Conservation (phyloP, 2,329 filamentous ascomycete species). For the Pseudogymnoascus sp. region DNA sequence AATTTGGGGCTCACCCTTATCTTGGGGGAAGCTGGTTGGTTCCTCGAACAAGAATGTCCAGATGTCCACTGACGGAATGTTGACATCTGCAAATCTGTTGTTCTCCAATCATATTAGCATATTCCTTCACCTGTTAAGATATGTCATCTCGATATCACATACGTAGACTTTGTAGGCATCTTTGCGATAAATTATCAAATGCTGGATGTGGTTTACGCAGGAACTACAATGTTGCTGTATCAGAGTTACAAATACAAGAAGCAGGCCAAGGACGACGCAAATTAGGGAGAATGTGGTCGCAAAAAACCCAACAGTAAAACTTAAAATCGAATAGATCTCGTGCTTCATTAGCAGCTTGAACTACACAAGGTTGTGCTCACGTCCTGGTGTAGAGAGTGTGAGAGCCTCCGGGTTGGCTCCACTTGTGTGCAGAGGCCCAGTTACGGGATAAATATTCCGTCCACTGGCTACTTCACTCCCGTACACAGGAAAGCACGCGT, state of each 20-base stretch:
- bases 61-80: slow-evolving; percentile 63
- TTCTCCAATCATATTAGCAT: slow-evolving; percentile 29
- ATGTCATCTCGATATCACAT: neutral
- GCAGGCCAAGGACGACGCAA: neutral
- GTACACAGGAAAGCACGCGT: neutral
- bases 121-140: neutral
- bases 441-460: neutral
- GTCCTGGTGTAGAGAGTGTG: neutral
- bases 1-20: slow-evolving; percentile 49
- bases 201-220: neutral
- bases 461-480: neutral
- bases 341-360: neutral
- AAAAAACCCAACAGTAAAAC: neutral
- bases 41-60: slow-evolving; percentile 69
- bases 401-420: neutral
- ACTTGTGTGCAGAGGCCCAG: neutral
- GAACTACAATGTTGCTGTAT: neutral
- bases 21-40: slow-evolving; percentile 49
- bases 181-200: neutral
- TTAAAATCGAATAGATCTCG: neutral
- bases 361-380: neutral
- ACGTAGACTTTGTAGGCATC: neutral
- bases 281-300: neutral
- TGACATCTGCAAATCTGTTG: slow-evolving; percentile 26
- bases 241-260: neutral